Evolutionary conservation across 2,329 filamentous ascomycete genomes (phyloP).

Genomic region (Penicillium concentricum): DNA sequence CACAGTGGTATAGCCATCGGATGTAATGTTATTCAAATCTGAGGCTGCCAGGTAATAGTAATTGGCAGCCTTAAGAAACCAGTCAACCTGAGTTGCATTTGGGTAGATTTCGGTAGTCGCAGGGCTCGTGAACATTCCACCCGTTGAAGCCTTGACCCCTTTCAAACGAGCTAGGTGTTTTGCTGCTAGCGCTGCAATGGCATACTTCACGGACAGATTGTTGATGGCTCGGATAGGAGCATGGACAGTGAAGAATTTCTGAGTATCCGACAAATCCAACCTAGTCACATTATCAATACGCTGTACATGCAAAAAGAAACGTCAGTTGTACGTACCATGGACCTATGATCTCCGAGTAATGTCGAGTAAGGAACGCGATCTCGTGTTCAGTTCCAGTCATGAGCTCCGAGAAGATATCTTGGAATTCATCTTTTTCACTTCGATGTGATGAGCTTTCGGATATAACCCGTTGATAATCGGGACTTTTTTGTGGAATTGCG

Average conservation of each 20-base stretch:
- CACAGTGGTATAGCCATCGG: conserved; percentile 28
- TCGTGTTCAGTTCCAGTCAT: conserved; percentile 41
- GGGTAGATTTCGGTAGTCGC: conserved; percentile 55
- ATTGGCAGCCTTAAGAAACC: conserved; percentile 60
- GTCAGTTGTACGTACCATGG: conserved; percentile 30
- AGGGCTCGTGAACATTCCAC: conserved; percentile 36
- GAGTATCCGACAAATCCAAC: conserved; percentile 41
- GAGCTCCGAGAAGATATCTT: conserved; percentile 38
- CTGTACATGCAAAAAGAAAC: neutral
- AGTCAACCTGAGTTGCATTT: conserved; percentile 51
- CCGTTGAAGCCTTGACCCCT: conserved; percentile 22
- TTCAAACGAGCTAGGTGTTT: conserved; percentile 40
- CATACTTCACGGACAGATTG: conserved; percentile 34
- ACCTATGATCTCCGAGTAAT: conserved; percentile 37
- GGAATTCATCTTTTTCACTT: conserved; percentile 32
- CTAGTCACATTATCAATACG: conserved; percentile 21
- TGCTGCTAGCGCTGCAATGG: conserved; percentile 41
- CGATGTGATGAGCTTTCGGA: conserved; percentile 21
- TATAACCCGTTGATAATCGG: neutral
- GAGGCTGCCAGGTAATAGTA: conserved; percentile 61
- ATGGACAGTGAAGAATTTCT: conserved; percentile 40
- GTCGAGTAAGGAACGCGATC: conserved; percentile 38
- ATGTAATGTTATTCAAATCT: conserved; percentile 43
- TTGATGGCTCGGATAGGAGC: conserved; percentile 40
- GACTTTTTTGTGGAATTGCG: neutral